Base-by-base conservation (phyloP, 768 basidiomycete genomes). In the Leccinum subtestaceum region DNA sequence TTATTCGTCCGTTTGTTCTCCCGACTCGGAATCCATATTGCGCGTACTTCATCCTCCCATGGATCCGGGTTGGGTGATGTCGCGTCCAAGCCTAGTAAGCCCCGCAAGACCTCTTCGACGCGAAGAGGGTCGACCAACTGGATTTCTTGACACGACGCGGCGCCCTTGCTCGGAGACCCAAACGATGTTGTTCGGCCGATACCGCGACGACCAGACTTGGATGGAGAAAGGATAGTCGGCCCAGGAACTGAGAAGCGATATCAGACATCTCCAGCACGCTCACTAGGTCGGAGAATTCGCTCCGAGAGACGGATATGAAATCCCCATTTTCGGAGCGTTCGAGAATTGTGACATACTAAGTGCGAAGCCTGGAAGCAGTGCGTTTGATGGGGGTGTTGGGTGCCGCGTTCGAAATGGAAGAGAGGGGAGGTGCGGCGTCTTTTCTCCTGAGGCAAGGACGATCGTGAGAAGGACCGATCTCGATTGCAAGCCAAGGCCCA, bases 251-350 rank as follows among this genome's bases (percentile, higher is more conserved):
- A 64, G 78, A 76, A 11, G 88, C 73, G 7, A 91, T 76, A 2
- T 91, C 92, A 7, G 82, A 79, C 4, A 87, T 89, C 72, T 94
- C 91, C 38, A 94, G 74, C 52, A 93, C 75, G 25, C 83, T 81
- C 1, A 89, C 66, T 4, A 93, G 77, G 63, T 94, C 91, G 0
- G 79, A 76, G 62, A 94, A 92, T 65, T 93, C 92, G 68, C 83
- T 89, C 9, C 88, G 80, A 10, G 87, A 89, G 2, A 88, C 89
- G 3, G 87, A 78, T 2, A 80, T 75, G 61, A 91, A 25, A 5
- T 83, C 69, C 15, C 80, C 80, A 15, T 74, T 75, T 21, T 83
- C 83, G 12, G 80, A 76, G 34, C 87, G 81, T 15, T 77, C 76
- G 10, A 94, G 81, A 51, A 89, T 74, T 2, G 77, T 67, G 38